Evolutionary conservation across 805 yeast species (phyloP), one percentile per base, ranked within the genome.

Genomic region (Teunomyces aglyptinius): DNA sequence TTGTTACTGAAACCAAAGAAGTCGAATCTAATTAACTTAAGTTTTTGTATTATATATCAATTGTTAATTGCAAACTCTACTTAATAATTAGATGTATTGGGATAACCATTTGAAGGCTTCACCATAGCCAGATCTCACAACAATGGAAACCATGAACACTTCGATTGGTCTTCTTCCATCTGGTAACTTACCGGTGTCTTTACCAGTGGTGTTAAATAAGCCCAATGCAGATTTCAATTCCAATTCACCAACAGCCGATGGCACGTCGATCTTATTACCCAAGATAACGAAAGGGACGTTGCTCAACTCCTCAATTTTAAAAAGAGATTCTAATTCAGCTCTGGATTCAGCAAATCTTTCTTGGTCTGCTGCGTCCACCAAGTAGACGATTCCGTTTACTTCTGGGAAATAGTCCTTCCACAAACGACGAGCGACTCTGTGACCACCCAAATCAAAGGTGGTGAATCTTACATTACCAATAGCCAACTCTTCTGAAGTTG

Each of bases 341-440:
- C 88, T 86, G 51, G 96, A 86, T 76, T 94, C 99, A 56, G 87
- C 86, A 59, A 94, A 87, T 71, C 99, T 86, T 66, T 85, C 96
- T 32, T 94, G 85, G 65, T 94, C 99, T 46, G 98, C 98, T 47
- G 96, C 95, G 67, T 94, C 99, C 27, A 94, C 97, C 49, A 94
- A 76, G 69, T 87, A 94, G 27, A 94, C 98, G 56, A 94, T 94
- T 47, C 97, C 99, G 68, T 90, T 88, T 42, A 94, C 99, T 73
- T 94, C 99, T 49, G 99, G 99, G 85, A 94, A 94, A 70, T 94
- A 94, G 68, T 94, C 98, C 67, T 91, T 91, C 99, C 99, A 94
- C 64, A 94, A 83, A 73, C 99, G 89, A 75, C 99, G 91, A 42
- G 99, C 98, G 73, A 92, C 97, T 68, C 82, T 85, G 76, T 94